phyloP scores from a whole-genome alignment of 306 rosid genomes.

The Begonia fuchsioides region DNA sequence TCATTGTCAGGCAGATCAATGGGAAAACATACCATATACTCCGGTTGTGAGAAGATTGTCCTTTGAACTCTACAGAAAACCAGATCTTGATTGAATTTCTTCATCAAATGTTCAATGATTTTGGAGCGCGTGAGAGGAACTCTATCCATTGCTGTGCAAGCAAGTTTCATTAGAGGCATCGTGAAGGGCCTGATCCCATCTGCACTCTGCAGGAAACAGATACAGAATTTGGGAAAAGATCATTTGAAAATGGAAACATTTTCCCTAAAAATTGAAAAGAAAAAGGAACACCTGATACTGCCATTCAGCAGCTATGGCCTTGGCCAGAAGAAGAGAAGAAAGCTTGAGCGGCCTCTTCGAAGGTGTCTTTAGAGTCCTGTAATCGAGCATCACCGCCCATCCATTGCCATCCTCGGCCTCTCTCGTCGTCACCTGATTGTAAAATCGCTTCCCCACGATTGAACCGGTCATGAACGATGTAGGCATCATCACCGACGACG shows the following conservation, averaged over 20 bases:
- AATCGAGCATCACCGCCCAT: slow-evolving; percentile 86
- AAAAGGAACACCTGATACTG: slow-evolving; percentile 54
- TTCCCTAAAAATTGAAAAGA: no score
- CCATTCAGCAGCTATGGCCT: slow-evolving; percentile 89
- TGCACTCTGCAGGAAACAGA: slow-evolving; percentile 29
- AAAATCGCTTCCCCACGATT: slow-evolving; percentile 75
- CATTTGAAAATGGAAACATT: neutral
- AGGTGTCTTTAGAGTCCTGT: slow-evolving; percentile 77
- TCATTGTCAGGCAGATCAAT: neutral
- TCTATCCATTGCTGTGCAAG: slow-evolving; percentile 89
- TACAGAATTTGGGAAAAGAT: neutral
- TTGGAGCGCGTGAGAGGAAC: slow-evolving; percentile 72
- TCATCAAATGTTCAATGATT: slow-evolving; percentile 60
- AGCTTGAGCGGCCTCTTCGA: slow-evolving; percentile 80
- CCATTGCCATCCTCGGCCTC: slow-evolving; percentile 71
- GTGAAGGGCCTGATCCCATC: slow-evolving; percentile 95
- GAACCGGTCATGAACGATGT: slow-evolving; percentile 88
- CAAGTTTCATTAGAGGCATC: slow-evolving; percentile 93
- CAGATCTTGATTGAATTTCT: slow-evolving; percentile 70
- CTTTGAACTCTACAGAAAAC: slow-evolving; percentile 70
- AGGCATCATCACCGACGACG: slow-evolving; percentile 75
- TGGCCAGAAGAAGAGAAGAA: slow-evolving; percentile 58
- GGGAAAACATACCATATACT: slow-evolving; percentile 47
- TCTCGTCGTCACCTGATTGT: slow-evolving; percentile 47
- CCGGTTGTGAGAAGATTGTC: slow-evolving; percentile 46